Evolutionary conservation across 2,329 filamentous ascomycete species (phyloP).

Genomic region (Epichloe bromicola): DNA sequence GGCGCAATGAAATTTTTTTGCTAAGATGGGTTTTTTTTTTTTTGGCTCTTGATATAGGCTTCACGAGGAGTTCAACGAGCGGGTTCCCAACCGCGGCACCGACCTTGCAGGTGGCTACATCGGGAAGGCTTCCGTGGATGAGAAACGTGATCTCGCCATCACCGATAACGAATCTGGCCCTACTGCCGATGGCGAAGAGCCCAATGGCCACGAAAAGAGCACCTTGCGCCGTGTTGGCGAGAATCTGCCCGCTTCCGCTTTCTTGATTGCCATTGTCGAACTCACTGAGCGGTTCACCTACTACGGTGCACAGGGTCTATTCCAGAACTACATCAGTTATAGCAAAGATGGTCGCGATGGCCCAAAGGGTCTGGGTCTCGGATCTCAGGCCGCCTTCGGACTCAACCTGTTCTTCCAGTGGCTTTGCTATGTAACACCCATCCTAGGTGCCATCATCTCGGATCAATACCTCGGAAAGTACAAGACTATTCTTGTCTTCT

Average conservation of each 20-base stretch:
- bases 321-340: conserved; percentile 41
- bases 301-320: conserved; percentile 40
- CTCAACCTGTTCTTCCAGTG: conserved; percentile 44
- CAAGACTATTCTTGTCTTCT: conserved; percentile 47
- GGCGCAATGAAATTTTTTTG: background rate
- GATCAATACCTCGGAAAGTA: conserved; percentile 47
- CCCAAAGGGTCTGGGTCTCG: conserved; percentile 40
- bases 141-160: conserved; percentile 12
- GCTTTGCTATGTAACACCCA: conserved; percentile 31
- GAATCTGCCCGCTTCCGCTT: conserved; percentile 40
- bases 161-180: conserved; percentile 16
- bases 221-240: conserved; percentile 40
- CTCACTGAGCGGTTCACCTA: conserved; percentile 45
- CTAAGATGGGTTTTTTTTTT: background rate
- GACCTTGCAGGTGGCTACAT: conserved; percentile 15
- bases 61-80: conserved; percentile 15
- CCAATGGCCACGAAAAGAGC: conserved; percentile 36
- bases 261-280: conserved; percentile 43
- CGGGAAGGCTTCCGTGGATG: conserved; percentile 8
- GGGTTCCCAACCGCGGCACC: conserved; percentile 12
- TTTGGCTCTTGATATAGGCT: conserved; percentile 11
- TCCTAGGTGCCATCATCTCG: conserved; percentile 40
- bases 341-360: conserved; percentile 20
- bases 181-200: conserved; percentile 35
- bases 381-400: conserved; percentile 40